Base-by-base conservation (phyloP, 2,329 filamentous ascomycete species). In the Didymellaceae sp. region DNA sequence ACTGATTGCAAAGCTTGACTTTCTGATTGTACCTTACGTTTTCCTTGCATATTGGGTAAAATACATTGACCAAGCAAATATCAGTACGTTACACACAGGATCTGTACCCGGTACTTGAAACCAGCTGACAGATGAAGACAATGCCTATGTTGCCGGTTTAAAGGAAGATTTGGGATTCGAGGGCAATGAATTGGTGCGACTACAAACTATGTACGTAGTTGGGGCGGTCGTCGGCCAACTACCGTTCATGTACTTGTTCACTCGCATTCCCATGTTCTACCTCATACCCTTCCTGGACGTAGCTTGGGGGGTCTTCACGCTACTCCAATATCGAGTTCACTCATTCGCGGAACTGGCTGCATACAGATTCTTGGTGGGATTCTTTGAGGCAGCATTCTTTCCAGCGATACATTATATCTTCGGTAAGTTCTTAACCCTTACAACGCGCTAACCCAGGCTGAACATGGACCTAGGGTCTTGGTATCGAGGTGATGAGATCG, bases 21-120 rank as follows among this genome's bases (percentile, higher is more conserved):
- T 80, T 0, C 65, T 84, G 2, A 80, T 85, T 26, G 77, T 85
- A 0, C 80, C 81, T 0, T 84, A 83, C 58, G 80, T 80, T 0
- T 79, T 83, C 34, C 63, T 84, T 2, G 38, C 43, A 1, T 57
- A 54, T 38, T 57, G 54, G 50, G 49, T 50, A 3, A 54, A 60
- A 34, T 81, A 83, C 51, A 75, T 84, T 7, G 80, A 83, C 54
- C 80, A 82, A 55, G 70, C 77, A 3, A 83, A 83, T 45, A 74
- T 83, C 40, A 82, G 79, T 82, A 55, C 40, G 73, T 55, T 13
- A 26, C 9, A 5, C 7, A 34, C 2, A 13, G 18, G 6, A 24
- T 24, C 2, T 2, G 42, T 35, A 26, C 52, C 13, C 11, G 3
- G 42, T 35, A 26, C 52, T 14, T 13, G 3, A 21, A 13, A 2